Base-by-base conservation (phyloP, 768 basidiomycete genomes). In the Russula sp. region DNA sequence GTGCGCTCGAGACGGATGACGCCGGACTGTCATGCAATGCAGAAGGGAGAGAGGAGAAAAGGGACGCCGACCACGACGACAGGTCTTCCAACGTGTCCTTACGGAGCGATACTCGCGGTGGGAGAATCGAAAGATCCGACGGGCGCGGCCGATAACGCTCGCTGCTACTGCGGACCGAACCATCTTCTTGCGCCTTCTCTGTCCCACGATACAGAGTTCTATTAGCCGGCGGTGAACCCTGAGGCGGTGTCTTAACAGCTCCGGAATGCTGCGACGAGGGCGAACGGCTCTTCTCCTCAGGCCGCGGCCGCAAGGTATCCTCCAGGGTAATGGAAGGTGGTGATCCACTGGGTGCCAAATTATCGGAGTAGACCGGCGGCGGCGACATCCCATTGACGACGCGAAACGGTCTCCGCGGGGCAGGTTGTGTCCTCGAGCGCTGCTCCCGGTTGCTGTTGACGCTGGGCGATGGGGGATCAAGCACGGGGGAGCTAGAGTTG, bases 91-190 rank as follows among this genome's bases (percentile, higher is more conserved):
- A 14, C 5, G 53, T 57, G 53, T 69, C 68, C 49, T 60, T 62
- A 32, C 68, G 66, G 32, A 69, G 67, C 4, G 68, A 69, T 28
- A 69, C 20, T 13, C 68, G 66, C 16, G 68, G 68, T 18, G 68
- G 68, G 16, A 61, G 55, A 32, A 69, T 63, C 36, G 68, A 62
- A n/a, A 69, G 58, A 20, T 24, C 28, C 13, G 66, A 28, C 11
- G 65, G 65, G 16, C 63, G 58, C 11, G 20, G 4, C 7, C 56
- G 49, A 14, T 9, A 40, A 28, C 34, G 32, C 42, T 52, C 51
- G 53, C 11, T 11, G 30, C 52, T 40, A 28, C 11, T 42, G n/a
- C 28, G 46, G 14, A 5, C 22, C 13, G 18, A 22, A 22, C 0
- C 28, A 34, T n/a, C 34, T 24, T 28, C 34, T 10, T 44, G 58